Evolutionary conservation across 2,329 filamentous ascomycete species (phyloP).

Genomic region (Aspergillus sclerotialis): DNA sequence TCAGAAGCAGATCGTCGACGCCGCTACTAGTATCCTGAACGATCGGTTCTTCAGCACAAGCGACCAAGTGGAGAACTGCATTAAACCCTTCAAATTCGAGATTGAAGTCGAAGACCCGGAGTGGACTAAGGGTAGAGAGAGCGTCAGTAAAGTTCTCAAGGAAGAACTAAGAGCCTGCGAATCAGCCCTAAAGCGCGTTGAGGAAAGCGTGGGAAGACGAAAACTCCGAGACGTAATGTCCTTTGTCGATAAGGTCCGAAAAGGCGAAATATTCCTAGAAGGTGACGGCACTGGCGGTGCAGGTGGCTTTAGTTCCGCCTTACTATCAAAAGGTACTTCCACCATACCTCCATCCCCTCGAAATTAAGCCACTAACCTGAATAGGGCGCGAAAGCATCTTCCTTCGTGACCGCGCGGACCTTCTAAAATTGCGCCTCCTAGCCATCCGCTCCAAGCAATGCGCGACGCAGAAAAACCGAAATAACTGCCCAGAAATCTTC

Average conservation of each 20-base stretch:
- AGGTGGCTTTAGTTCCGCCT: conserved; percentile 83
- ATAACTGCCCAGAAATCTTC: conserved; percentile 94
- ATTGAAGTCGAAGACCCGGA: conserved; percentile 90
- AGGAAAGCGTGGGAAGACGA: conserved; percentile 68
- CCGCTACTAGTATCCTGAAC: conserved; percentile 80
- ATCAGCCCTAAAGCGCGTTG: conserved; percentile 65
- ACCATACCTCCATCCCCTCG: no score
- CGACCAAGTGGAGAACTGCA: conserved; percentile 97
- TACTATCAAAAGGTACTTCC: conserved; percentile 72
- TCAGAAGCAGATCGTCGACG: conserved; percentile 84
- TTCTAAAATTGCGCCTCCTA: conserved; percentile 81
- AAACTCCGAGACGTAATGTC: conserved; percentile 84
- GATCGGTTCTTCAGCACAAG: conserved; percentile 95
- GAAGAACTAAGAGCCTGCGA: conserved; percentile 82
- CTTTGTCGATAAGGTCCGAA: conserved; percentile 85
- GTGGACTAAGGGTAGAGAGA: conserved; percentile 79
- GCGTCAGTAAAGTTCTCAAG: conserved; percentile 73
- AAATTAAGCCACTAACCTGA: neutral
- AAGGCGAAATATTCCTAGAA: conserved; percentile 76
- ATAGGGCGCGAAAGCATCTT: conserved; percentile 87
- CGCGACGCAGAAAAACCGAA: conserved; percentile 76
- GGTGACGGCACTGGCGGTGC: conserved; percentile 77
- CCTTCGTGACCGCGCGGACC: conserved; percentile 81
- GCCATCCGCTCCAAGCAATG: conserved; percentile 91
- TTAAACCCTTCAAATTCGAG: conserved; percentile 98